Conservation (phyloP, 2,329 filamentous ascomycete genomes). For the Parastagonospora avenae region DNA sequence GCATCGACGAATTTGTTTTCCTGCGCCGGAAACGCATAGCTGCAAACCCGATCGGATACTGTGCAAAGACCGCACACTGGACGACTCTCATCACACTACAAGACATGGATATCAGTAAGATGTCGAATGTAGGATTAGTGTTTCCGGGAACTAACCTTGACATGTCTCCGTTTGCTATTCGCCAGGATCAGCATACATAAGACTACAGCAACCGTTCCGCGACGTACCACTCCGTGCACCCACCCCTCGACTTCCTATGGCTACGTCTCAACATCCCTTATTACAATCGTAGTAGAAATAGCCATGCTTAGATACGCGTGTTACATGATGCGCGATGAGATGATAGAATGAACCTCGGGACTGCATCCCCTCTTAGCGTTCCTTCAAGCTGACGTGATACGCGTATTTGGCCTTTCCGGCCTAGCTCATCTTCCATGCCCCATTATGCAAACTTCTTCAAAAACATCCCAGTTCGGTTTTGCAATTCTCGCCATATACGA, state of each 20-base stretch:
- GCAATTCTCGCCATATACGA: too few relatives aligned
- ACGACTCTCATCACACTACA: slow-evolving; percentile 26
- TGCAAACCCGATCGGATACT: slow-evolving; percentile 21
- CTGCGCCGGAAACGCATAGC: slow-evolving; percentile 5
- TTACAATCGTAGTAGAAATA: neutral
- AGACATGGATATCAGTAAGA: neutral
- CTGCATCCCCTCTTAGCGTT: too few relatives aligned
- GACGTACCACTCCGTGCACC: slow-evolving; percentile 27
- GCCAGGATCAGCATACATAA: too few relatives aligned
- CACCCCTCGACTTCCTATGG: slow-evolving; percentile 26
- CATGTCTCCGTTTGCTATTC: slow-evolving; percentile 26
- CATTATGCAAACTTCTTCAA: too few relatives aligned
- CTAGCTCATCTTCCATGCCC: neutral
- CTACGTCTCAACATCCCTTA: slow-evolving; percentile 24
- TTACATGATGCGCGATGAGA: slow-evolving; percentile 7
- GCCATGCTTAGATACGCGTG: slow-evolving; percentile 10
- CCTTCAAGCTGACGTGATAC: too few relatives aligned
- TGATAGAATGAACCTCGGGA: too few relatives aligned
- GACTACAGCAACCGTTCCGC: too few relatives aligned
- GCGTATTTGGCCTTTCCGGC: slow-evolving; percentile 6
- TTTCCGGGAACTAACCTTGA: slow-evolving; percentile 18
- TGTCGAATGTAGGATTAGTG: too few relatives aligned
- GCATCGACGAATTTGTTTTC: neutral
- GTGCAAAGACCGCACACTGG: slow-evolving; percentile 22
- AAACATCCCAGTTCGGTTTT: too few relatives aligned